These are phyloP conservation scores for Gastrolobium bilobum DNA, from an alignment of 306 rosid species.

Conservation along the genomic window DNA sequence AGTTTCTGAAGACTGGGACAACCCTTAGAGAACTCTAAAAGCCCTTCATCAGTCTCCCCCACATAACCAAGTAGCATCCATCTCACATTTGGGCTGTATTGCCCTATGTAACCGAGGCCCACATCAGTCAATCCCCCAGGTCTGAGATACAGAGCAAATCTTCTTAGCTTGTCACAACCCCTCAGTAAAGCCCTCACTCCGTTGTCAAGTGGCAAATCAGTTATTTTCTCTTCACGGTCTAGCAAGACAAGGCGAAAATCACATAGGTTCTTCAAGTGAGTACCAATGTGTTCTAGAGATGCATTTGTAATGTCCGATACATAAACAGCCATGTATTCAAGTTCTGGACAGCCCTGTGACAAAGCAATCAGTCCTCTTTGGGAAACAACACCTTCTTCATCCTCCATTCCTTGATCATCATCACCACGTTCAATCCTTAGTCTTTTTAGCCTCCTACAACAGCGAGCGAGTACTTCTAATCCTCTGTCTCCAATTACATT, in stretches of 20 bases:
- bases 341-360: slow-evolving; percentile 89
- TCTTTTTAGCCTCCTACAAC: slow-evolving; percentile 82
- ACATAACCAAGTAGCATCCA: slow-evolving; percentile 99
- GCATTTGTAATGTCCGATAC: slow-evolving; percentile 89
- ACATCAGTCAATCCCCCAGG: slow-evolving; percentile 83
- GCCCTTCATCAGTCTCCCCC: slow-evolving; percentile 88
- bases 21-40: slow-evolving; percentile 78
- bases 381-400: slow-evolving; percentile 90
- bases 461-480: slow-evolving; percentile 81
- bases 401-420: slow-evolving; percentile 92
- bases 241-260: slow-evolving; percentile 96
- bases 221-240: slow-evolving; percentile 74
- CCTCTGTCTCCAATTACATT: slow-evolving; percentile 98
- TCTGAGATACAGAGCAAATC: slow-evolving; percentile 92
- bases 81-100: slow-evolving; percentile 85
- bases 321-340: slow-evolving; percentile 89
- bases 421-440: slow-evolving; percentile 95
- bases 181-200: slow-evolving; percentile 87
- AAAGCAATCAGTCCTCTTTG: slow-evolving; percentile 91
- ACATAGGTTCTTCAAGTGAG: slow-evolving; percentile 74
- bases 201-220: slow-evolving; percentile 93
- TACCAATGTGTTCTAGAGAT: slow-evolving; percentile 77
- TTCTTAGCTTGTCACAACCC: slow-evolving; percentile 84
- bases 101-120: slow-evolving; percentile 85
- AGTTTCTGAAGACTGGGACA: slow-evolving; percentile 95